Base-by-base conservation (phyloP, 2,329 filamentous ascomycete genomes). In the Teratosphaeria destructans region DNA sequence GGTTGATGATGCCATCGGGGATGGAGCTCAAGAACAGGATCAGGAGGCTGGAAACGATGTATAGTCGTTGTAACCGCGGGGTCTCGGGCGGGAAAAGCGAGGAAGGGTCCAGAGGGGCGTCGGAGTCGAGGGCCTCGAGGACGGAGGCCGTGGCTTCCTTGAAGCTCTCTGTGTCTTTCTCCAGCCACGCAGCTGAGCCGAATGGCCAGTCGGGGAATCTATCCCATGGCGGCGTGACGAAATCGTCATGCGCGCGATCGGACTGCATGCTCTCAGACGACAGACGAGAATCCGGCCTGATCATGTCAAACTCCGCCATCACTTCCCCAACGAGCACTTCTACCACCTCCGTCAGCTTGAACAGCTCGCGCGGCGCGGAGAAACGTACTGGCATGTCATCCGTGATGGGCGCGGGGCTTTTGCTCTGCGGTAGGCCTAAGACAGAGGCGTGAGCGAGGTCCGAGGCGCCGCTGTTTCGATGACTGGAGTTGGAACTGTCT, bases 321-420 rank as follows among this genome's bases (percentile, higher is more conserved):
- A 82, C 79, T 37, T 83, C 78, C 64, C 83, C 81, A 32, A 77
- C 77, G 65, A 85, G 71, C 66, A 81, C 79, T 68, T 85, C 82
- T 72, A 96, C 81, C 11, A 86, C 84, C 72, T 96, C 90, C 5
- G 91, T 96, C 68, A 99, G 82, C 70, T 87, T 86, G 75, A 96
- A 95, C 8, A 97, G 79, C 73, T 96, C 93, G 62, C 89, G 85
- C 0, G 94, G 93, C 1, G 91, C 91, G 11, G 91, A 93, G 70
- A 87, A 86, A 70, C 84, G 84, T 63, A 89, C 82, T 61, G 81
- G 83, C 71, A 65, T 69, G 56, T 67, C 63, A 57, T 64, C 63
- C n/a, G 53, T 54, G 23, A 54, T 37, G 5, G 53, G 53, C 4
- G 27, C 34, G 26, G 53, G 27, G 14, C 27, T 37, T 19, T 37